Evolutionary conservation across 148 eudicot genomes (phyloP).

Genomic region (Mesembryanthemum crystallinum): DNA sequence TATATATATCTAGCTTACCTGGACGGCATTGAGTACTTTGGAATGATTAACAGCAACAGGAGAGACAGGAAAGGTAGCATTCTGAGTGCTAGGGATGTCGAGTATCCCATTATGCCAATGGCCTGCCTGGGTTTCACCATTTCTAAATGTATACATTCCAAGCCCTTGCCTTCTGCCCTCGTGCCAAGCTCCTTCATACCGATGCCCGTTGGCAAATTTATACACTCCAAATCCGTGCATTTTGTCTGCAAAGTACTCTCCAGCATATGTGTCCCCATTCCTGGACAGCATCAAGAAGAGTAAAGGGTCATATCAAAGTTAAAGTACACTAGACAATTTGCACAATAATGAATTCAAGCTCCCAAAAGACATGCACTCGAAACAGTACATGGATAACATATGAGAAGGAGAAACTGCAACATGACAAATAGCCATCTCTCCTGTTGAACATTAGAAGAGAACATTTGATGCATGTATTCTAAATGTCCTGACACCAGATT

Average conservation of each 20-base stretch:
- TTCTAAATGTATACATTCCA: conserved; percentile 90
- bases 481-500: not conserved
- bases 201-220: conserved; percentile 80
- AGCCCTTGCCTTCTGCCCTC: conserved; percentile 97
- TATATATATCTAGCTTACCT: conserved; percentile 42
- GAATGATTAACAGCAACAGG: conserved; percentile 91
- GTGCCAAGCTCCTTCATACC: conserved; percentile 95
- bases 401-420: not conserved
- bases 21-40: conserved; percentile 85
- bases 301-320: conserved; percentile 3
- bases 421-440: too few relatives aligned
- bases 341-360: not conserved
- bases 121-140: conserved; percentile 87
- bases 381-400: not conserved
- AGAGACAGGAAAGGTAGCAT: conserved; percentile 52
- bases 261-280: conserved; percentile 87
- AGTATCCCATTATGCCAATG: conserved; percentile 92
- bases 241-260: conserved; percentile 94
- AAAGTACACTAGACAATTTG: not conserved
- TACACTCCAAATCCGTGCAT: conserved; percentile 96
- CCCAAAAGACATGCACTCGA: not conserved
- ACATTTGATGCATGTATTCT: not conserved
- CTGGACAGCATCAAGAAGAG: conserved; percentile 31
- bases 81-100: conserved; percentile 87
- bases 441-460: not conserved